Percentiles rank a stretch among this genome's conserved stretches.
Evolutionary conservation across 306 rosid species (phyloP).

Genomic region (Alnus rubra): DNA sequence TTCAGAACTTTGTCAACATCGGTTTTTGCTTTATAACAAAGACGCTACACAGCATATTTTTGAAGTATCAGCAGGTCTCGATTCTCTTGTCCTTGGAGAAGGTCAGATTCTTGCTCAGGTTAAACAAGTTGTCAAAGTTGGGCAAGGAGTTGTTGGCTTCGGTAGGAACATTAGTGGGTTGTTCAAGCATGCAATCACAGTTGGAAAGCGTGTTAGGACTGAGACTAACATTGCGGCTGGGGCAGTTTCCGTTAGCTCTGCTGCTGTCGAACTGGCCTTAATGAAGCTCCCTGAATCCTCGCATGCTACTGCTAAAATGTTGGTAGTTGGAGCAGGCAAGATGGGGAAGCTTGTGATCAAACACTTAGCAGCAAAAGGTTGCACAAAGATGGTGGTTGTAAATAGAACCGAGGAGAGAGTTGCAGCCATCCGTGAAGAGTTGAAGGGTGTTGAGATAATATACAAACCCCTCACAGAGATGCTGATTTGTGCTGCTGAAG

Average conservation of each 20-base stretch:
- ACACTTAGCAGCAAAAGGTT: constrained; percentile 93
- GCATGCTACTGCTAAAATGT: constrained; percentile 64
- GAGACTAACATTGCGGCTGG: constrained; percentile 98
- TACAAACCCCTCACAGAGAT: constrained; percentile 88
- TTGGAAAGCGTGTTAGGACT: constrained; percentile 95
- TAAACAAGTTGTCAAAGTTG: constrained; percentile 97
- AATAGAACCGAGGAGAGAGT: constrained; percentile 92
- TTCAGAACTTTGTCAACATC: constrained; percentile 81
- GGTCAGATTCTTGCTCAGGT: constrained; percentile 99
- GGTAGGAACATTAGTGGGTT: constrained; percentile 94
- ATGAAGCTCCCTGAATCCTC: constrained; percentile 86
- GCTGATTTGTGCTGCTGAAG: constrained; percentile 67
- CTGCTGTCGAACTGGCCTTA: constrained; percentile 89
- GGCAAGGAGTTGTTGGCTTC: constrained; percentile 91
- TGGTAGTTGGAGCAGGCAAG: constrained; percentile 95
- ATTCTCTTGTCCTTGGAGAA: constrained; percentile 98
- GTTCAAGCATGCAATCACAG: constrained; percentile 97
- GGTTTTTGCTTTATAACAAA: constrained; percentile 76
- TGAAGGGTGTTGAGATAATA: constrained; percentile 69
- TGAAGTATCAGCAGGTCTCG: constrained; percentile 96
- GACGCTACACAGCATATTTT: constrained; percentile 93
- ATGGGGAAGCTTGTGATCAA: constrained; percentile 99
- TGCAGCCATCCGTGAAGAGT: constrained; percentile 68
- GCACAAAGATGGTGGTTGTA: constrained; percentile 82
- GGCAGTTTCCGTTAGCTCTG: constrained; percentile 98